phyloP scores from a whole-genome alignment of 139 green algal species.

The Spirogloea muscicola region DNA sequence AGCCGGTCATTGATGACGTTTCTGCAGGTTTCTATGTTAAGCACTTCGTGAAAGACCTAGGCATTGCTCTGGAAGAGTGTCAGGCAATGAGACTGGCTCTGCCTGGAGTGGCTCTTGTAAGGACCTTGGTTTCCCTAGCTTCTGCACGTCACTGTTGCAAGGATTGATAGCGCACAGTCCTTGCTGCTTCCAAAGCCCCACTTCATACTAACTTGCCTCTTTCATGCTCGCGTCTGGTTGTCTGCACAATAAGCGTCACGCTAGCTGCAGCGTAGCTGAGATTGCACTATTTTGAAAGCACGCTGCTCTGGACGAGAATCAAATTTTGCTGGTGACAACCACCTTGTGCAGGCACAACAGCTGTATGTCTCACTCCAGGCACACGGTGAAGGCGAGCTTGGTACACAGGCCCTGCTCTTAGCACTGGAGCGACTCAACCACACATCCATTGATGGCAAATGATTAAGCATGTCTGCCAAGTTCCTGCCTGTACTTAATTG shows the following conservation, averaged over 20 bases:
- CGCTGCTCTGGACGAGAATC: background rate
- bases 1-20: background rate
- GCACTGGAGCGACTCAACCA: slow-evolving; percentile 43
- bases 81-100: slow-evolving; percentile 32
- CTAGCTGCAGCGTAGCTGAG: background rate
- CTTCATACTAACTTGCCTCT: background rate
- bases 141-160: too few species aligned
- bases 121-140: background rate
- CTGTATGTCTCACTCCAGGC: slow-evolving; percentile 33
- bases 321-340: background rate
- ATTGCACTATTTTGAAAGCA: background rate
- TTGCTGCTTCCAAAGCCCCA: background rate
- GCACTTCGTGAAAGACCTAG: slow-evolving; percentile 50
- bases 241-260: background rate
- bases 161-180: background rate
- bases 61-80: slow-evolving; percentile 38
- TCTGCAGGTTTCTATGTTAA: slow-evolving; percentile 34
- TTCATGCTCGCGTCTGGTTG: background rate
- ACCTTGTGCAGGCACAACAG: slow-evolving; percentile 26
- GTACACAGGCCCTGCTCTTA: slow-evolving; percentile 40
- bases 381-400: slow-evolving; percentile 25
- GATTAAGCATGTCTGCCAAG: too few species aligned
- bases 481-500: too few species aligned
- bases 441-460: too few species aligned
- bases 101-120: slow-evolving; percentile 36